Conservation (phyloP, 352 stramenopile genomes). For the Phytophthora quininea region DNA sequence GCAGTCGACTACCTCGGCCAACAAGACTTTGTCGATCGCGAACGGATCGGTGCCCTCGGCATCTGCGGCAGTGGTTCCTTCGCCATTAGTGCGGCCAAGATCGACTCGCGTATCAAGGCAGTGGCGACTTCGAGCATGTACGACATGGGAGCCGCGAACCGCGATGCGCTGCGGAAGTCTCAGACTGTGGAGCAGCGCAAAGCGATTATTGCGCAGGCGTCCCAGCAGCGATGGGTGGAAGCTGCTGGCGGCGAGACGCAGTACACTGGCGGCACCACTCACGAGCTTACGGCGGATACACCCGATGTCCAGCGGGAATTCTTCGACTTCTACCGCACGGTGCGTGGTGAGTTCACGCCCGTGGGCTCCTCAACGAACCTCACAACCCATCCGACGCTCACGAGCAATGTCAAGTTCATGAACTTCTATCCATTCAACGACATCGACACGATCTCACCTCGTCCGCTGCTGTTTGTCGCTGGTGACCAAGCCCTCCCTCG, state of each 20-base stretch:
- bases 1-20: slow-evolving; percentile 19
- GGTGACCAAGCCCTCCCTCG: slow-evolving; percentile 8
- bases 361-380: slow-evolving; percentile 4
- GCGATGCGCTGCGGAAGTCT: slow-evolving; percentile 10
- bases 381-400: slow-evolving; percentile 10
- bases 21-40: slow-evolving; percentile 9
- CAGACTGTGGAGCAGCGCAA: slow-evolving; percentile 13
- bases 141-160: slow-evolving; percentile 13
- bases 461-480: slow-evolving; percentile 16
- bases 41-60: slow-evolving; percentile 14
- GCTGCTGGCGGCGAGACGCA: slow-evolving; percentile 3
- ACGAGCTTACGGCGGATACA: slow-evolving; percentile 14
- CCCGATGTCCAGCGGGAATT: slow-evolving; percentile 14
- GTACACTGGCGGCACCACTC: slow-evolving; percentile 4
- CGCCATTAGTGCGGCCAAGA: slow-evolving; percentile 19
- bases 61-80: slow-evolving; percentile 22
- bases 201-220: neutral
- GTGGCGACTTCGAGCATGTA: slow-evolving; percentile 17
- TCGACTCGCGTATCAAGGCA: slow-evolving; percentile 26
- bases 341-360: slow-evolving; percentile 17
- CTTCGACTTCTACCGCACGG: slow-evolving; percentile 25
- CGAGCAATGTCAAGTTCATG: slow-evolving; percentile 10
- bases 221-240: slow-evolving; percentile 10
- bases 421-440: slow-evolving; percentile 31
- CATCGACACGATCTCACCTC: slow-evolving; percentile 23